phyloP scores from a whole-genome alignment of 805 yeast genomes.

The Cyberlindnera misumaiensis region DNA sequence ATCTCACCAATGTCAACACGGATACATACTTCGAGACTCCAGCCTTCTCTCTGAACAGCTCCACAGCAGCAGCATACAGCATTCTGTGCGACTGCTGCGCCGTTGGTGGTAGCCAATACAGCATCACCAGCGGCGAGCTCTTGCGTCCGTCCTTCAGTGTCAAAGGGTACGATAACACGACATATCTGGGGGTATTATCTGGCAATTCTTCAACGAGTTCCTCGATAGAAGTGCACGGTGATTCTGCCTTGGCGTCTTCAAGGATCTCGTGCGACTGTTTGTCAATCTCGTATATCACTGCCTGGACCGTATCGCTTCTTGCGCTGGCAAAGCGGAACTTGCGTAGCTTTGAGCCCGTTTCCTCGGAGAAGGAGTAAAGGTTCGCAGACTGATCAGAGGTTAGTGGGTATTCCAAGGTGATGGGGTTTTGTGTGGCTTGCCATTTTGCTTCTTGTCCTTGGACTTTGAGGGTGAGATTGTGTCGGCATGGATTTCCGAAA shows the following conservation, averaged over 20 bases:
- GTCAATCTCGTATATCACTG: conserved; percentile 59
- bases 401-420: not conserved
- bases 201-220: conserved; percentile 74
- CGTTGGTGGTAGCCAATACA: conserved; percentile 88
- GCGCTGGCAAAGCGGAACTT: conserved; percentile 73
- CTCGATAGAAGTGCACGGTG: conserved; percentile 41
- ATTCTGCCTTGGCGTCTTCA: conserved; percentile 34
- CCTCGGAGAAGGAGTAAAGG: conserved; percentile 56
- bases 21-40: conserved; percentile 26
- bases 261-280: conserved; percentile 44
- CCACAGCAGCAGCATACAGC: conserved; percentile 90
- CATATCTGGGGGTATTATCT: conserved; percentile 71
- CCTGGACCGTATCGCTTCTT: conserved; percentile 54
- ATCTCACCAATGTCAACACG: conserved; percentile 15
- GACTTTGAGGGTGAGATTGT: too few relatives aligned
- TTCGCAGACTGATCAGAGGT: conserved; percentile 34
- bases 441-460: not conserved
- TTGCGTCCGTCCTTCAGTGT: conserved; percentile 64
- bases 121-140: conserved; percentile 64
- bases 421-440: not conserved
- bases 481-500: too few relatives aligned
- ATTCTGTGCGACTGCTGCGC: conserved; percentile 76
- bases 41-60: conserved; percentile 60
- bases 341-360: conserved; percentile 50
- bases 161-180: conserved; percentile 72